A percentile compares a stretch with the other conserved stretches of the same genome.
Evolutionary conservation across 1,284 basidiomycete species (phyloP).

Genomic region (Sporisorium sorghi): DNA sequence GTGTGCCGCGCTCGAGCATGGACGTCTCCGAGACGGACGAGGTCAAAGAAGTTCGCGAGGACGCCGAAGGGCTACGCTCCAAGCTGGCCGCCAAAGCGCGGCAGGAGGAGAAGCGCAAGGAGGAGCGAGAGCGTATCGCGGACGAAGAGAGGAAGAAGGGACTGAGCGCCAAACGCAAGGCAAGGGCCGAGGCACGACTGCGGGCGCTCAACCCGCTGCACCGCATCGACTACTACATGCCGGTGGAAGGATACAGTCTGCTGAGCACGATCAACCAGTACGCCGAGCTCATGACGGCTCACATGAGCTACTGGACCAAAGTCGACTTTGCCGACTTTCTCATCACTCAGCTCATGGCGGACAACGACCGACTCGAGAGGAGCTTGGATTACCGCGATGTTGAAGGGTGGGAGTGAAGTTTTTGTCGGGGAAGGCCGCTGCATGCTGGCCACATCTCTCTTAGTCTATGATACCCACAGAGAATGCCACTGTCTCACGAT

Average conservation of each 20-base stretch:
- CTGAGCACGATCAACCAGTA: conserved; percentile 56
- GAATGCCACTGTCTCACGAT: not conserved
- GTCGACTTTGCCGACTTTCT: conserved; percentile 61
- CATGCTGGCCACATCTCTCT: not conserved
- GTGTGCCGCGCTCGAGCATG: conserved; percentile 21
- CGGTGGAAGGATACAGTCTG: conserved; percentile 48
- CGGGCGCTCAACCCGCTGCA: conserved; percentile 50
- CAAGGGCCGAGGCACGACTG: conserved; percentile 36
- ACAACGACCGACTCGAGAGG: conserved; percentile 37
- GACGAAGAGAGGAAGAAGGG: conserved; percentile 41
- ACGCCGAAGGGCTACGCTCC: conserved; percentile 17
- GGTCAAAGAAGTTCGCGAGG: conserved; percentile 23
- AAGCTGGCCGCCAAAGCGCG: conserved; percentile 23
- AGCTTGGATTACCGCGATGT: conserved; percentile 39
- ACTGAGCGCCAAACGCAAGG: conserved; percentile 34
- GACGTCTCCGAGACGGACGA: conserved; percentile 32
- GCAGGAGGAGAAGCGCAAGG: conserved; percentile 37
- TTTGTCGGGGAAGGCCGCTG: too few species aligned
- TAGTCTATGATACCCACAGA: too few species aligned
- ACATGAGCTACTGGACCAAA: conserved; percentile 65
- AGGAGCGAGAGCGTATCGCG: conserved; percentile 23
- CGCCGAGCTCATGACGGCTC: conserved; percentile 59
- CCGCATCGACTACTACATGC: conserved; percentile 55
- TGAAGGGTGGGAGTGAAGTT: conserved; percentile 47
- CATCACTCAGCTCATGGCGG: conserved; percentile 58